Evolutionary conservation across 2,329 filamentous ascomycete genomes (phyloP), one percentile per base, ranked within the genome.

Genomic region (Graphiopsis chlorocephala): DNA sequence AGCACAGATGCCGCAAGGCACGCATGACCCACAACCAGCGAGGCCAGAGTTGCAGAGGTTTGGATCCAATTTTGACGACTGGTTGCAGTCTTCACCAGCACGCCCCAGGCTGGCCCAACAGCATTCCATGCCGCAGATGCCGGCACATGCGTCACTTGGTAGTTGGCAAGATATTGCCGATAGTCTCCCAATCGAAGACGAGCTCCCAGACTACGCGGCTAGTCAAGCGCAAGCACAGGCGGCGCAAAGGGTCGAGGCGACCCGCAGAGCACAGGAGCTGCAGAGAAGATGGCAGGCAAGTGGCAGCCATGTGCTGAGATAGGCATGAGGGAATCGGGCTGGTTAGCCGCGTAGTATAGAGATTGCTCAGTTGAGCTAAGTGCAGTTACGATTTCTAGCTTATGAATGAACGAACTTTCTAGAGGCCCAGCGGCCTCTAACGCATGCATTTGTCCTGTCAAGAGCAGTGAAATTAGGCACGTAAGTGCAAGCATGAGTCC

Each of bases 191-290:
- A 45, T 61, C n/a, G 63, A 61, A 14, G 77, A 83, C 26, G 76
- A 78, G 65, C 66, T 82, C 15, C 81, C 81, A 0, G 75, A 81
- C 66, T 83, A 83, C 66, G 80, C 78, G 28, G 75, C 79, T 64
- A 82, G 79, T 64, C 81, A 83, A 69, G 79, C 78, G 14, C 78
- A 82, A 66, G 80, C 79, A 68, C 75, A 76, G 29, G 76, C 73
- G 10, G 71, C 66, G 52, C 78, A 75, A 63, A 71, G 80, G 33
- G 68, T 69, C 14, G 79, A 79, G 66, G 80, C 80, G n/a, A 73
- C 77, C 14, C 73, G 76, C 35, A 71, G 81, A 66, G 81, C 80
- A 55, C 72, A 77, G 62, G 81, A 83, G 64, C 65, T 83, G 65
- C 79, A 81, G 61, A 74, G 74, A 35, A 72, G 78, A 59, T 83